Percentiles rank a stretch among this genome's conserved stretches.
Evolutionary conservation across 192 early-diverging fungal genomes (phyloP).

Genomic region (Fimicolochytrium jonesii): DNA sequence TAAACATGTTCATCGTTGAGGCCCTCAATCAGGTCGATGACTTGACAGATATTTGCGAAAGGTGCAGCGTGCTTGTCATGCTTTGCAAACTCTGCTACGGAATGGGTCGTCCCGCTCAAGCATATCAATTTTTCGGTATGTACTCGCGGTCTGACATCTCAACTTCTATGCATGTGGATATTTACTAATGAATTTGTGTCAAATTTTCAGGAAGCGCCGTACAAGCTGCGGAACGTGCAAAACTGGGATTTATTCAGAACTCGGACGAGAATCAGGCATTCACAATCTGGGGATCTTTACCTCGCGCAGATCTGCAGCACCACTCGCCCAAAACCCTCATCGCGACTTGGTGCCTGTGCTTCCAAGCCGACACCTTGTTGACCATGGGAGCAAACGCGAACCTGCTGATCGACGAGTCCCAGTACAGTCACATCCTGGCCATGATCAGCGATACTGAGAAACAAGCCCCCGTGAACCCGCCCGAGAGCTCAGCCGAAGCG

Average conservation of each 20-base stretch:
- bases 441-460: no score
- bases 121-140: conserved; percentile 8
- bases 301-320: no score
- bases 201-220: no score
- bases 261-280: not conserved
- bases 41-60: not conserved
- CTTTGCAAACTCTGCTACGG: conserved; percentile 15
- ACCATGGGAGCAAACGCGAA: not conserved
- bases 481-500: not conserved
- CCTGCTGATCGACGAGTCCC: conserved; percentile 18
- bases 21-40: not conserved
- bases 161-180: no score
- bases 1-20: conserved; percentile 12
- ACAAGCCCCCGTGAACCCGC: not conserved
- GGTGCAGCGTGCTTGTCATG: conserved; percentile 12
- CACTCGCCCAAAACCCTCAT: conserved; percentile 5
- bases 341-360: conserved; percentile 14
- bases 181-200: no score
- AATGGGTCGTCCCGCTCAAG: conserved; percentile 11
- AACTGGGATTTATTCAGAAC: conserved; percentile 2
- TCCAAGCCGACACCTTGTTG: conserved; percentile 10
- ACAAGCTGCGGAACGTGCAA: conserved; percentile 6
- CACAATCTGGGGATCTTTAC: conserved; percentile 7
- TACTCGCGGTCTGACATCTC: no score
- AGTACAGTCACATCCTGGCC: conserved; percentile 8